phyloP scores from a whole-genome alignment of 345 rosid genomes.

The Pugionium dolabratum region DNA sequence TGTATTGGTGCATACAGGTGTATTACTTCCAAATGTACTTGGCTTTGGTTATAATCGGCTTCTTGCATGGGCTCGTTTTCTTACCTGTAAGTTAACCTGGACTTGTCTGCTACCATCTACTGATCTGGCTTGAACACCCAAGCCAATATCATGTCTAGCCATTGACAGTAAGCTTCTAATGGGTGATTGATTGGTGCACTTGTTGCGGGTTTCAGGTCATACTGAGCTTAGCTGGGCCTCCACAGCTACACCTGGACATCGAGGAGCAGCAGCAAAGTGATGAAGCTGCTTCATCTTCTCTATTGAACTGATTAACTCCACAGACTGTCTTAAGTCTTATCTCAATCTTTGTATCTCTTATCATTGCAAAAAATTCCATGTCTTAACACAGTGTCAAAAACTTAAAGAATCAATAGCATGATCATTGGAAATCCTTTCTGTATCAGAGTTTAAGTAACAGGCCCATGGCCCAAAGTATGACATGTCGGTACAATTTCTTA shows the following conservation, averaged over 20 bases:
- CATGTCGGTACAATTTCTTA: conserved; percentile 17
- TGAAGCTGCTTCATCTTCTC: conserved; percentile 41
- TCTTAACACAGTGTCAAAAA: conserved; percentile 10
- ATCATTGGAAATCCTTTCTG: conserved; percentile 7
- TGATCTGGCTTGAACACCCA: conserved; percentile 25
- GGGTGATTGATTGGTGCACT: conserved; percentile 18
- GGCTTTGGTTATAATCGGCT: conserved; percentile 81
- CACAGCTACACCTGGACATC: conserved; percentile 40
- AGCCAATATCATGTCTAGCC: conserved; percentile 13
- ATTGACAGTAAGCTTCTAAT: conserved; percentile 13
- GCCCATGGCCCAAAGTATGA: conserved; percentile 28
- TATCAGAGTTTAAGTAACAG: conserved; percentile 24
- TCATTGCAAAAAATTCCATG: neutral
- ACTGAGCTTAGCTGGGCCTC: conserved; percentile 79
- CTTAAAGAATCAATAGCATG: conserved; percentile 4
- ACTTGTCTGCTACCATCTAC: conserved; percentile 10
- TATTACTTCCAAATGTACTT: conserved; percentile 95
- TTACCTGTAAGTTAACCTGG: conserved; percentile 68
- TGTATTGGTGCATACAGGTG: conserved; percentile 56
- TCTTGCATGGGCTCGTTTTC: conserved; percentile 90
- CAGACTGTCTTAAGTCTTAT: conserved; percentile 13
- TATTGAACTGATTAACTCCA: conserved; percentile 42
- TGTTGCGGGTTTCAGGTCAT: conserved; percentile 60
- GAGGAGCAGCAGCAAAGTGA: conserved; percentile 37
- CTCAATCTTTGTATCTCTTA: conserved; percentile 19